A percentile compares a stretch with the other conserved stretches of the same genome.
Conservation (phyloP, 805 yeast genomes). For the Yarrowia phangngaensis region DNA sequence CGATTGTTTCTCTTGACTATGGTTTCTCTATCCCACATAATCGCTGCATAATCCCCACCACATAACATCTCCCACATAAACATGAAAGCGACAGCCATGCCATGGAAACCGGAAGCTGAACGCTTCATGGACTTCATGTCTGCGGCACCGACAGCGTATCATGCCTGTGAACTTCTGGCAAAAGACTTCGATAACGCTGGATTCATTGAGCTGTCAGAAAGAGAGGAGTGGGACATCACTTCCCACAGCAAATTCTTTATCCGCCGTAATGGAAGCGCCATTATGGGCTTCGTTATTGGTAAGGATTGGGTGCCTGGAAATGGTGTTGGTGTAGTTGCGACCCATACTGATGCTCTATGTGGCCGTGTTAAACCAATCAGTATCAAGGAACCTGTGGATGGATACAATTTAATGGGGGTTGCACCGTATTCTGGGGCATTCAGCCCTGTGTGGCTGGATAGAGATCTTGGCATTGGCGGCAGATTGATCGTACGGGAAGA, state of each 20-base stretch:
- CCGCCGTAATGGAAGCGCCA: slow-evolving; percentile 59
- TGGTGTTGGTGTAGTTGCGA: slow-evolving; percentile 59
- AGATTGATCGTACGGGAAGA: slow-evolving; percentile 53
- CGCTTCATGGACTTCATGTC: slow-evolving; percentile 68
- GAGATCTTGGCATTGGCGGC: slow-evolving; percentile 81
- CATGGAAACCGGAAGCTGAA: slow-evolving; percentile 32
- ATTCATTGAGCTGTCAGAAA: slow-evolving; percentile 62
- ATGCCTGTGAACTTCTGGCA: slow-evolving; percentile 56
- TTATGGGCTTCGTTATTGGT: slow-evolving; percentile 69
- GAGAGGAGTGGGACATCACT: slow-evolving; percentile 50
- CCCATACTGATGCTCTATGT: slow-evolving; percentile 67
- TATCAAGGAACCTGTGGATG: slow-evolving; percentile 54
- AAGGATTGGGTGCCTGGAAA: slow-evolving; percentile 55
- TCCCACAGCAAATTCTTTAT: slow-evolving; percentile 55
- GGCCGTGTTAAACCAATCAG: slow-evolving; percentile 67
- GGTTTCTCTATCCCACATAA: too few species aligned
- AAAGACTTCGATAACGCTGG: slow-evolving; percentile 54
- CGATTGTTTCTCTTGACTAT: too few species aligned
- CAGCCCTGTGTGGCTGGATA: slow-evolving; percentile 66
- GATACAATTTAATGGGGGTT: slow-evolving; percentile 71
- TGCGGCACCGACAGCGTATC: slow-evolving; percentile 69
- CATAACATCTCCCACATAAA: neutral
- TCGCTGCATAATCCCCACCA: too few species aligned
- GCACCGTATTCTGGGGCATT: slow-evolving; percentile 77
- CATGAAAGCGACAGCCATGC: too few species aligned